Percentiles rank a stretch among this genome's conserved stretches.
Conservation (phyloP, 1,139 yeast genomes). For the Suhomyces coccinellae region DNA sequence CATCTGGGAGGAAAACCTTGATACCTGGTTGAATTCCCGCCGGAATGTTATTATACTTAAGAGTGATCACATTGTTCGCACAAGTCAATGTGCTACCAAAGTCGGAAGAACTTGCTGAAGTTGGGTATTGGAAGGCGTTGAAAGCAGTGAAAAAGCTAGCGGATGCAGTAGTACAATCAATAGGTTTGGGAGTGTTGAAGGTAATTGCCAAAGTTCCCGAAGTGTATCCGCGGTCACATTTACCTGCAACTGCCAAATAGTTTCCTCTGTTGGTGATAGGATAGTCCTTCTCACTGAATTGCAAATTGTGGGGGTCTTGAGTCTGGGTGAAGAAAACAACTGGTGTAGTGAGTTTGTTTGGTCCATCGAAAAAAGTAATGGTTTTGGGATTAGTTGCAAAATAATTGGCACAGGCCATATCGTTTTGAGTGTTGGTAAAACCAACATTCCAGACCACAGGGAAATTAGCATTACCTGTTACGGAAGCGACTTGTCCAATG, state of each 20-base stretch:
- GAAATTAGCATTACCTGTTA: conserved; percentile 25
- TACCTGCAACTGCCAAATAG: conserved; percentile 17
- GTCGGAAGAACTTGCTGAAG: conserved; percentile 6
- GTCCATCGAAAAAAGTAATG: conserved; percentile 31
- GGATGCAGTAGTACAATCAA: conserved; percentile 24
- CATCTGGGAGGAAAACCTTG: conserved; percentile 3
- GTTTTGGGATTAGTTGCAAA: conserved; percentile 28
- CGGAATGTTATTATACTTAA: conserved; percentile 26
- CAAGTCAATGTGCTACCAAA: conserved; percentile 15
- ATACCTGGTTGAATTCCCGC: conserved; percentile 36
- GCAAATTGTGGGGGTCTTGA: conserved; percentile 15
- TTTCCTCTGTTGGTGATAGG: no score
- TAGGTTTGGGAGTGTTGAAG: conserved; percentile 11
- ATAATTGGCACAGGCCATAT: conserved; percentile 22
- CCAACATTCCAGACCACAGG: conserved; percentile 34
- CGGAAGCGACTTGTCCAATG: conserved; percentile 17
- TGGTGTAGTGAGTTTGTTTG: conserved; percentile 8
- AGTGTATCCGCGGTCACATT: conserved; percentile 27
- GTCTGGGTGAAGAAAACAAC: conserved; percentile 9
- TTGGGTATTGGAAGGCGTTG: conserved; percentile 27
- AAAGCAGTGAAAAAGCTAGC: conserved; percentile 23
- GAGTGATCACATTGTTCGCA: conserved; percentile 12
- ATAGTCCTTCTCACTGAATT: no score
- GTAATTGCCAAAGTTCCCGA: conserved; percentile 27
- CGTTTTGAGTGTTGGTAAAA: conserved; percentile 20